These are phyloP conservation scores for Nannochloris sp. DNA, from an alignment of 139 green algal species.

Conservation along the genomic window DNA sequence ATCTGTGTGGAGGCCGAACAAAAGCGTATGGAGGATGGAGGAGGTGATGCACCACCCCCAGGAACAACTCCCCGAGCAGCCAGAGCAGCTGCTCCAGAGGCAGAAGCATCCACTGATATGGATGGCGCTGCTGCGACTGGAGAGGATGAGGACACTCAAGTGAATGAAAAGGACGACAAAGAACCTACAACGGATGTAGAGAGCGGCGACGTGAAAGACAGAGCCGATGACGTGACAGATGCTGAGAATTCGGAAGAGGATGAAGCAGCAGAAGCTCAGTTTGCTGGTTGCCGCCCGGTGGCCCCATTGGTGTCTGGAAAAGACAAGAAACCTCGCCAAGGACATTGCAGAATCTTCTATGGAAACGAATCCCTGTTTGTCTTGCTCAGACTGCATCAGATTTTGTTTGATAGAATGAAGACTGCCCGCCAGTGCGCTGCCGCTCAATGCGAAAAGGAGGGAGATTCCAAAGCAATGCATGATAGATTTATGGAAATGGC, in stretches of 20 bases:
- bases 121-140: conserved; percentile 12
- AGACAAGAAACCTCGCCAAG: no score
- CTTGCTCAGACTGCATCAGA: conserved; percentile 74
- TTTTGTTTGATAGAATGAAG: conserved; percentile 77
- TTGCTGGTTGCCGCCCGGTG: conserved; percentile 18
- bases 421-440: conserved; percentile 22
- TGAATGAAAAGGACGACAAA: conserved; percentile 5
- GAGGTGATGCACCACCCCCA: background rate
- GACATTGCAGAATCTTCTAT: conserved; percentile 57
- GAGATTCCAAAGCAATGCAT: conserved; percentile 5
- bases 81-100: conserved; percentile 4
- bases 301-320: conserved; percentile 10
- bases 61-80: conserved; percentile 11
- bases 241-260: conserved; percentile 12
- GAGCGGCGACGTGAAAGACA: conserved; percentile 17
- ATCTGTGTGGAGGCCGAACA: conserved; percentile 23
- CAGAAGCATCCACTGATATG: conserved; percentile 7
- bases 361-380: conserved; percentile 89
- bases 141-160: conserved; percentile 10
- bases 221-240: conserved; percentile 6
- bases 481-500: conserved; percentile 47
- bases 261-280: conserved; percentile 24
- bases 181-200: conserved; percentile 17
- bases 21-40: conserved; percentile 12
- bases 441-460: conserved; percentile 4